phyloP scores from a whole-genome alignment of 345 rosid genomes.

The Arabis alpina region DNA sequence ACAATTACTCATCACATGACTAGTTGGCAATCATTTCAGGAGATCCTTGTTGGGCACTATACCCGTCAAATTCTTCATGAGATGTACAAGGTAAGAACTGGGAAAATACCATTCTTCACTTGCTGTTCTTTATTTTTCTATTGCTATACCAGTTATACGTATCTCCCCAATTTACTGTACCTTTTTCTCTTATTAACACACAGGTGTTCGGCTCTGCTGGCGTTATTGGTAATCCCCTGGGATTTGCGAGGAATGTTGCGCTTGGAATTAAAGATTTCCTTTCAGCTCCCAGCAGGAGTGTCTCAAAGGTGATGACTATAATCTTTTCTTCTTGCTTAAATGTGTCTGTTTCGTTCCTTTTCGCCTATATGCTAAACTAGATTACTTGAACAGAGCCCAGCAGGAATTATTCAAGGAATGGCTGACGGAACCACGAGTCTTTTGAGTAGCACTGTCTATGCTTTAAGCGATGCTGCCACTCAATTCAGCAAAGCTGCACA shows the following conservation, averaged over 20 bases:
- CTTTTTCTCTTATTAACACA: conserved; percentile 34
- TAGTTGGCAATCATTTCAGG: conserved; percentile 92
- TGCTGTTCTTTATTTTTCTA: conserved; percentile 11
- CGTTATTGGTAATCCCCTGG: conserved; percentile 96
- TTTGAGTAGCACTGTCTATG: conserved; percentile 86
- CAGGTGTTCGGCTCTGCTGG: conserved; percentile 99
- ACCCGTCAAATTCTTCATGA: conserved; percentile 90
- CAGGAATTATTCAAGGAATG: conserved; percentile 86
- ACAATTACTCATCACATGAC: conserved; percentile 85
- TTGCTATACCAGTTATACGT: conserved; percentile 13
- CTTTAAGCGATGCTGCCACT: conserved; percentile 93
- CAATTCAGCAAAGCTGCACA: conserved; percentile 99
- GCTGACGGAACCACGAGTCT: conserved; percentile 95
- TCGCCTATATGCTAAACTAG: conserved; percentile 23
- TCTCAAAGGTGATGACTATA: conserved; percentile 63
- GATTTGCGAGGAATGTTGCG: conserved; percentile 89
- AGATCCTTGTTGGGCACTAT: conserved; percentile 82
- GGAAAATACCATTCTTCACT: conserved; percentile 3
- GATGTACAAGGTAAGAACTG: conserved; percentile 79
- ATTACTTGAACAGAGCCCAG: conserved; percentile 67
- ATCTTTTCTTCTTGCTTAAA: neutral
- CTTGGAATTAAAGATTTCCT: conserved; percentile 89
- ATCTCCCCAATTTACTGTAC: conserved; percentile 11
- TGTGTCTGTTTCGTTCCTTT: conserved; percentile 21
- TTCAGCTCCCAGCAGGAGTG: conserved; percentile 80